These are phyloP conservation scores for Omphalotus olearius DNA, from an alignment of 1,284 basidiomycete genomes.

Conservation along the genomic window DNA sequence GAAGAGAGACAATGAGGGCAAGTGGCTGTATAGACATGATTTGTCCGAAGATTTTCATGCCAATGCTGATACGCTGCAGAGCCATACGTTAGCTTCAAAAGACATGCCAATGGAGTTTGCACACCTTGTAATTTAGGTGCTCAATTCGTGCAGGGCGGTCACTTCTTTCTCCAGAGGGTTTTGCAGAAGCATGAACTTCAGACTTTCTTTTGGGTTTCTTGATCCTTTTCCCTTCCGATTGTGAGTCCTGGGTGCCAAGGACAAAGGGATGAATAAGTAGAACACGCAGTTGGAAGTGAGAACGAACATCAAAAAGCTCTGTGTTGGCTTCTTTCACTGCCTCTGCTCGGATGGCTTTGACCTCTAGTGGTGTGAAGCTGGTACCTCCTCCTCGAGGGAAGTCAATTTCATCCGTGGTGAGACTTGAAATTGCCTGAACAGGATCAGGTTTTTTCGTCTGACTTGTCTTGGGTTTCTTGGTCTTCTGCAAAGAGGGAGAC, in stretches of 20 bases:
- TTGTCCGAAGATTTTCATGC: conserved; percentile 86
- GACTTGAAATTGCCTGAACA: conserved; percentile 31
- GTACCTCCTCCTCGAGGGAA: conserved; percentile 92
- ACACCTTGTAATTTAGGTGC: conserved; percentile 91
- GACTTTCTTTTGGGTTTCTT: conserved; percentile 51
- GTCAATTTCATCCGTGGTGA: conserved; percentile 77
- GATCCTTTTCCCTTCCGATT: conserved; percentile 24
- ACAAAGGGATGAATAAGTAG: conserved; percentile 2
- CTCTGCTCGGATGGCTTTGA: conserved; percentile 83
- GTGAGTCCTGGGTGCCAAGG: conserved; percentile 27
- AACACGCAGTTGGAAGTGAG: too few relatives aligned
- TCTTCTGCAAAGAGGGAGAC: conserved; percentile 36
- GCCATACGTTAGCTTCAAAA: conserved; percentile 2
- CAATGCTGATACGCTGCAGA: conserved; percentile 71
- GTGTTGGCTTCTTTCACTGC: conserved; percentile 81
- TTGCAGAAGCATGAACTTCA: conserved; percentile 30
- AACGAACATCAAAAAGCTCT: conserved; percentile 66
- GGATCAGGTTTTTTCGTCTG: conserved; percentile 20
- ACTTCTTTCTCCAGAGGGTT: conserved; percentile 32
- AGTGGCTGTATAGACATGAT: conserved; percentile 87
- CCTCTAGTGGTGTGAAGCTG: conserved; percentile 85
- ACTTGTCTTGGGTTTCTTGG: conserved; percentile 47
- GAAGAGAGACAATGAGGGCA: conserved; percentile 88
- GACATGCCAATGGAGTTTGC: conserved; percentile 14
- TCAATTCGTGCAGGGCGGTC: conserved; percentile 67